These are phyloP conservation scores for Aspergillus brasiliensis DNA, from an alignment of 2,329 filamentous ascomycete genomes.

Conservation along the genomic window DNA sequence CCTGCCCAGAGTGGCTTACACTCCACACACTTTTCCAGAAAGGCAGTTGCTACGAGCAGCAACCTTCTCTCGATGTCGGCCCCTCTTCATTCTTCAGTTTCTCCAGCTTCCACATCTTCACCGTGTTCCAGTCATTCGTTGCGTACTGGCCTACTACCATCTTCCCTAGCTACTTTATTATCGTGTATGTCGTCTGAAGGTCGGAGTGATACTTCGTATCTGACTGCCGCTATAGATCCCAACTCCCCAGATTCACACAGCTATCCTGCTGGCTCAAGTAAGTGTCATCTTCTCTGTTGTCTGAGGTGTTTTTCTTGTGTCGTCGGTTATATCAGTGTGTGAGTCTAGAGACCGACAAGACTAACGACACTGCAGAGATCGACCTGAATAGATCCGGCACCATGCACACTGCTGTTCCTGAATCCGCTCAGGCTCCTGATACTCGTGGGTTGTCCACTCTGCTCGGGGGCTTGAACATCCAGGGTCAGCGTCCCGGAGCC, in stretches of 20 bases:
- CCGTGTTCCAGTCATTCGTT: constrained; percentile 2
- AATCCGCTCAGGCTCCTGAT: constrained; percentile 1
- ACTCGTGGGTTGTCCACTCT: constrained; percentile 24
- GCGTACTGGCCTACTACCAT: not conserved
- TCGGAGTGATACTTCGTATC: not conserved
- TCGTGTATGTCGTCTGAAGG: not conserved
- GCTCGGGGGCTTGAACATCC: constrained; percentile 30
- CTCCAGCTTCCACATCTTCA: not conserved
- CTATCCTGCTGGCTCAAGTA: not conserved
- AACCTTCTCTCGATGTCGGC: not conserved
- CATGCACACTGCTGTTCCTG: constrained; percentile 6
- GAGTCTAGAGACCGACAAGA: not conserved
- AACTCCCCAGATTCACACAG: not conserved
- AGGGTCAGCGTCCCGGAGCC: constrained; percentile 29
- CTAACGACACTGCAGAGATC: not conserved
- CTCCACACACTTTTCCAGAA: not conserved
- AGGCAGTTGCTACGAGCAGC: not conserved
- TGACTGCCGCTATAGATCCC: not conserved
- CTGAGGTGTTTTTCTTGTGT: not conserved
- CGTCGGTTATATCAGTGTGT: not conserved
- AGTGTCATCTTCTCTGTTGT: not conserved
- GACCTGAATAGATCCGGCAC: not conserved
- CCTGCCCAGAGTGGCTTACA: not conserved
- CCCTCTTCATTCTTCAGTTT: not conserved
- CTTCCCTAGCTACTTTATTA: constrained; percentile 5